phyloP scores from a whole-genome alignment of 176 grass and related monocot genomes.

The Cymbopogon citratus region DNA sequence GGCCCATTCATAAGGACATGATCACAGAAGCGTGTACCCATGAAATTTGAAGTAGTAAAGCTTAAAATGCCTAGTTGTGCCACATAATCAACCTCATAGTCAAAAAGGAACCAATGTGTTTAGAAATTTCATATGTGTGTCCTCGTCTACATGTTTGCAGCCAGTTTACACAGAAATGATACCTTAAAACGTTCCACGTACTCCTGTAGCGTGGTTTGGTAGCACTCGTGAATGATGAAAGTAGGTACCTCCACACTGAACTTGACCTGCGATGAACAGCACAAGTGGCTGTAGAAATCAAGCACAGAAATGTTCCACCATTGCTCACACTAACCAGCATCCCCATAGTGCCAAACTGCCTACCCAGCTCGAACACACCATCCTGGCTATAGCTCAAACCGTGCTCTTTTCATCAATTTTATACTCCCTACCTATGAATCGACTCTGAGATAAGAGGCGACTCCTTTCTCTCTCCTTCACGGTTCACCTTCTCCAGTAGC shows the following conservation, averaged over 20 bases:
- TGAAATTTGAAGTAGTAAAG: not conserved
- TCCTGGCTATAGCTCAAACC: no score
- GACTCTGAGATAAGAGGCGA: no score
- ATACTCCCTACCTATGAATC: no score
- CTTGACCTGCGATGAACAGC: slow-evolving; percentile 47
- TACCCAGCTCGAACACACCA: not conserved
- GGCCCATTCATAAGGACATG: not conserved
- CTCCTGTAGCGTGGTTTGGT: slow-evolving; percentile 55
- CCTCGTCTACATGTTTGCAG: not conserved
- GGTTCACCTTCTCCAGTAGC: no score
- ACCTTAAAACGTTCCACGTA: slow-evolving; percentile 66
- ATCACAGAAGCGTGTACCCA: no score
- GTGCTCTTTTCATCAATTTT: no score
- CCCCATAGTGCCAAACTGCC: not conserved
- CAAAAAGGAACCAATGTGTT: not conserved
- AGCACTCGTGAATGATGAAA: slow-evolving; percentile 64
- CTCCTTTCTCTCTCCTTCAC: no score
- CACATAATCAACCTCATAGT: not conserved
- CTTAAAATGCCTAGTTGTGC: no score
- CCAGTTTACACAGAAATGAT: slow-evolving; percentile 1
- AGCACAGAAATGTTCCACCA: not conserved
- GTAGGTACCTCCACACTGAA: slow-evolving; percentile 88
- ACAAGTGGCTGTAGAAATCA: not conserved
- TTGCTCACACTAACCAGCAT: not conserved
- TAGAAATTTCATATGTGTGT: not conserved